Conservation (phyloP, 2,329 filamentous ascomycete species). For the Colletotrichum sp. region DNA sequence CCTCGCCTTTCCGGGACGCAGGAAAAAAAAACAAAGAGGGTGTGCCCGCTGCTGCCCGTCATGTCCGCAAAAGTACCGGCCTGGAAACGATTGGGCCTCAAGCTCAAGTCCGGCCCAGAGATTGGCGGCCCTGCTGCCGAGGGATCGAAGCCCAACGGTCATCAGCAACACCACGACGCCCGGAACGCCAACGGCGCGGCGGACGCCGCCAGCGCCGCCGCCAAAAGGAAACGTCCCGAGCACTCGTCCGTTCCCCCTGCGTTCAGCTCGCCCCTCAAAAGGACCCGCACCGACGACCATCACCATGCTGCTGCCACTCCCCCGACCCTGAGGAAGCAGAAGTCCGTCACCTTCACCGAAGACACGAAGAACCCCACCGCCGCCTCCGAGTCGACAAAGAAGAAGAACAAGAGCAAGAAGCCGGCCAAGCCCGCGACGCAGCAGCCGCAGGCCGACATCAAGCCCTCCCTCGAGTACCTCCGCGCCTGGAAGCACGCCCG, state of each 20-base stretch:
- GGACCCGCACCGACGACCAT: slow-evolving; percentile 25
- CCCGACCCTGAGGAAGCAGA: slow-evolving; percentile 36
- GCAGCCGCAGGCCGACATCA: slow-evolving; percentile 49
- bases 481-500: slow-evolving; percentile 75
- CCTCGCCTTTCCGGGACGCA: neutral
- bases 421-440: slow-evolving; percentile 41
- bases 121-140: slow-evolving; percentile 19
- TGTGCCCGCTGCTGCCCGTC: slow-evolving; percentile 33
- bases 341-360: slow-evolving; percentile 57
- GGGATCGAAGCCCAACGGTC: slow-evolving; percentile 29
- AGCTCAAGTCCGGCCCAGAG: slow-evolving; percentile 52
- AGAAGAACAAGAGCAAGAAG: slow-evolving; percentile 38
- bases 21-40: slow-evolving; percentile 12
- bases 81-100: slow-evolving; percentile 69
- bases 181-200: slow-evolving; percentile 14
- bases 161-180: slow-evolving; percentile 20
- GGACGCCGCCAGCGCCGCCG: slow-evolving; percentile 21
- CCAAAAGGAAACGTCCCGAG: slow-evolving; percentile 25
- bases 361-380: slow-evolving; percentile 37
- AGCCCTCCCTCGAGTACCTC: slow-evolving; percentile 78
- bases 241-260: slow-evolving; percentile 17
- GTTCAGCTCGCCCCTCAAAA: slow-evolving; percentile 32
- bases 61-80: slow-evolving; percentile 57
- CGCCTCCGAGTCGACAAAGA: slow-evolving; percentile 21
- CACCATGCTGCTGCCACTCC: neutral